Evolutionary conservation across 192 early-diverging fungal species (phyloP).

Genomic region (Mortierella hygrophila): DNA sequence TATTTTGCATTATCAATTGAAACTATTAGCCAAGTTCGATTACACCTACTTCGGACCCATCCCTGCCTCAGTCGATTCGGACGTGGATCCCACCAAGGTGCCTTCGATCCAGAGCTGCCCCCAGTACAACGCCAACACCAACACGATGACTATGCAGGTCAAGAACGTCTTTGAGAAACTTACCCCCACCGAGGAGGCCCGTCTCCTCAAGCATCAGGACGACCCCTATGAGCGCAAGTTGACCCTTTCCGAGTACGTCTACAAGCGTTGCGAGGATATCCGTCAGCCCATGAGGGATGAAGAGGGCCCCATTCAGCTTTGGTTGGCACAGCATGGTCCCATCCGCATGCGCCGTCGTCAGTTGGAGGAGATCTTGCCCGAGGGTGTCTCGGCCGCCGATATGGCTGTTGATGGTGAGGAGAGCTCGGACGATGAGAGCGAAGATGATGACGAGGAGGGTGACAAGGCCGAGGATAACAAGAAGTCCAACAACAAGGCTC

Average conservation of each 20-base stretch:
- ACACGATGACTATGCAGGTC: slow-evolving; percentile 55
- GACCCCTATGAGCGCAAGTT: slow-evolving; percentile 46
- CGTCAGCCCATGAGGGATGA: slow-evolving; percentile 55
- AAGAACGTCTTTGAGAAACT: slow-evolving; percentile 57
- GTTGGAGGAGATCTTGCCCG: slow-evolving; percentile 18
- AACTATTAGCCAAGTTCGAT: slow-evolving; percentile 54
- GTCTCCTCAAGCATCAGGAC: slow-evolving; percentile 24
- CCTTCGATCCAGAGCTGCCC: slow-evolving; percentile 38
- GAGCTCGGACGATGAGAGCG: not conserved
- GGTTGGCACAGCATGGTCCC: slow-evolving; percentile 54
- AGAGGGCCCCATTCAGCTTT: slow-evolving; percentile 49
- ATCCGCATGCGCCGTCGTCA: slow-evolving; percentile 48
- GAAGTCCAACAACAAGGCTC: slow-evolving; percentile 8
- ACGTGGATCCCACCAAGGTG: slow-evolving; percentile 51
- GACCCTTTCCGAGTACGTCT: slow-evolving; percentile 49
- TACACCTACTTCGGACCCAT: slow-evolving; percentile 60
- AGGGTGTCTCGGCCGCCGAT: not conserved
- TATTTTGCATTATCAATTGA: not conserved
- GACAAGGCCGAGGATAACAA: not conserved
- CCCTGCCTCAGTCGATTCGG: slow-evolving; percentile 39
- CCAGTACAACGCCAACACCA: slow-evolving; percentile 35
- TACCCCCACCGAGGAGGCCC: slow-evolving; percentile 24
- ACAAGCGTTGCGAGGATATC: slow-evolving; percentile 52
- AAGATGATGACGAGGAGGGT: not conserved
- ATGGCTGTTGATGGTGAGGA: slow-evolving; percentile 2